Percentiles rank a stretch among this genome's conserved stretches.
phyloP scores from a whole-genome alignment of 768 basidiomycete genomes.

The Mycena filopes region DNA sequence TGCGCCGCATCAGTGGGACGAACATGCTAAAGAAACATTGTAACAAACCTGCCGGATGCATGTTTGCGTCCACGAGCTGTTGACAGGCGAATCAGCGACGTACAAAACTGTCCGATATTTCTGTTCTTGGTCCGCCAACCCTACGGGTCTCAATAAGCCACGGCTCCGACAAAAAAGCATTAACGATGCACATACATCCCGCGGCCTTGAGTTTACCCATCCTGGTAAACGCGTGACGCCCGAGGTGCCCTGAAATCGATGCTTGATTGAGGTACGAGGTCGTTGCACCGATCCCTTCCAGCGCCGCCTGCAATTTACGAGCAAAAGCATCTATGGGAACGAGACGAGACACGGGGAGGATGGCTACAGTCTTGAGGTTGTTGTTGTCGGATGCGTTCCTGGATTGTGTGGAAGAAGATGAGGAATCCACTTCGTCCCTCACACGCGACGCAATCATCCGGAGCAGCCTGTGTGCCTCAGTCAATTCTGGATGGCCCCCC shows the following conservation, averaged over 20 bases:
- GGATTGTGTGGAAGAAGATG: constrained; percentile 58
- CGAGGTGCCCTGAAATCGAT: constrained; percentile 90
- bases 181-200: constrained; percentile 31
- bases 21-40: constrained; percentile 1
- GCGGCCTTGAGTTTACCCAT: constrained; percentile 98
- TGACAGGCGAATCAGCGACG: constrained; percentile 95
- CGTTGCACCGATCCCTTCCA: constrained; percentile 94
- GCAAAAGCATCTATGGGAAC: constrained; percentile 93
- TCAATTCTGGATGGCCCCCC: background rate
- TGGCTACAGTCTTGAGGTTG: constrained; percentile 94
- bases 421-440: constrained; percentile 80
- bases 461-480: constrained; percentile 61
- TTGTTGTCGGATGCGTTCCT: constrained; percentile 77
- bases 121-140: constrained; percentile 97
- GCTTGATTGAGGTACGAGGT: constrained; percentile 95
- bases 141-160: constrained; percentile 5
- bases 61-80: constrained; percentile 97
- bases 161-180: background rate
- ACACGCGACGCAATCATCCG: constrained; percentile 95
- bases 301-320: constrained; percentile 84
- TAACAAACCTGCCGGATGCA: constrained; percentile 87
- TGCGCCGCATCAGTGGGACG: constrained; percentile 39
- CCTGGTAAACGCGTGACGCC: constrained; percentile 92
- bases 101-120: constrained; percentile 94
- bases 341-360: constrained; percentile 87